Evolutionary conservation across 805 yeast genomes (phyloP).

Genomic region (Trichomonascus vanleenenianus): DNA sequence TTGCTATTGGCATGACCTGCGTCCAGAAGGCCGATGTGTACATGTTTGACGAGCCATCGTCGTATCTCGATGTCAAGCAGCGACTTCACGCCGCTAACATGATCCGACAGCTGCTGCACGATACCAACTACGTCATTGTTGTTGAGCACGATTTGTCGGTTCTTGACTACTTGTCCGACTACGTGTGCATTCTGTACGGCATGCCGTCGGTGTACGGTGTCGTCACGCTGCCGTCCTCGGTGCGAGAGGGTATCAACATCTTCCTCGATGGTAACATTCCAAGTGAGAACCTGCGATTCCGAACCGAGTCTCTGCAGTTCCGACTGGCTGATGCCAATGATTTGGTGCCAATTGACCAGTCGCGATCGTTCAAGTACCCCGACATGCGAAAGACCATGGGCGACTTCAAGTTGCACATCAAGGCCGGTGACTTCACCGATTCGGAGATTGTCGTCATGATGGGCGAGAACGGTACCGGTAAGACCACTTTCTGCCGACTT

Average conservation of each 20-base stretch:
- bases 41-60: constrained; percentile 99
- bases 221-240: constrained; percentile 92
- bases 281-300: constrained; percentile 92
- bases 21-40: constrained; percentile 91
- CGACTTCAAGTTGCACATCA: constrained; percentile 79
- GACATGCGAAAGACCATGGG: constrained; percentile 88
- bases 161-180: constrained; percentile 93
- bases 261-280: constrained; percentile 98
- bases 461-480: constrained; percentile 99
- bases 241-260: constrained; percentile 98
- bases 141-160: constrained; percentile 99
- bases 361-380: constrained; percentile 73
- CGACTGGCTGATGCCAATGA: constrained; percentile 88
- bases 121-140: constrained; percentile 78
- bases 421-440: constrained; percentile 86
- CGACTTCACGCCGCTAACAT: constrained; percentile 95
- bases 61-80: constrained; percentile 96
- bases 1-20: constrained; percentile 96
- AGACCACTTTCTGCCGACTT: constrained; percentile 92
- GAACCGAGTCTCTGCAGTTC: constrained; percentile 92
- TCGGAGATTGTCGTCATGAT: constrained; percentile 97
- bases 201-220: constrained; percentile 99
- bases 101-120: constrained; percentile 74
- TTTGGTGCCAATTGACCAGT: constrained; percentile 63
- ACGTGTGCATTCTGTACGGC: constrained; percentile 94